Base-by-base conservation (phyloP, 768 basidiomycete species). In the Gloeostereum incarnatum region DNA sequence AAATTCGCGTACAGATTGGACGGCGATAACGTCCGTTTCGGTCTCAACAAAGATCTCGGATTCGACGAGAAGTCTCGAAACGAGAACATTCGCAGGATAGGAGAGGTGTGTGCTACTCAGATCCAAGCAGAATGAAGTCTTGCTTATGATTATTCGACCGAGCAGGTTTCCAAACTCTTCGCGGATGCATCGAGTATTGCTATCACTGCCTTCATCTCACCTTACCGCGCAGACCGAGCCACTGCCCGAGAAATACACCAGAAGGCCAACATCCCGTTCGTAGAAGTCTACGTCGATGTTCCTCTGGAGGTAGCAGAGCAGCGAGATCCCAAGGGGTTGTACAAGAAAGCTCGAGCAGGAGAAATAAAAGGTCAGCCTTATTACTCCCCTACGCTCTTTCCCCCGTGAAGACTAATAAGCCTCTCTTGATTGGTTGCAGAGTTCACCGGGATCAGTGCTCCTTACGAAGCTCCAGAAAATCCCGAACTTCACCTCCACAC, bases 151-250 rank as follows among this genome's bases (percentile, higher is more conserved):
- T 5, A n/a, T n/a, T n/a, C n/a, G n/a, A n/a, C n/a, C n/a, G n/a
- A 35, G n/a, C 51, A 94, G 91, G 93, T 99, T 35, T 81, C 96
- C 32, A 92, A 90, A 57, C 69, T 98, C 29, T 96, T 99, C 59
- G 78, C 92, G 14, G 87, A 93, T 51, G 75, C 92, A 3, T 81
- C 76, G 22, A 86, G 83, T 49, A 71, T 96, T 47, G 70, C 86
- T 13, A 69, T 97, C 55, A 94, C 96, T 13, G 93, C 96, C 9
- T 99, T 99, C 65, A 99, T 99, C 60, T 98, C 96, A 1, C 96
- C 96, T n/a, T 97, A 98, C 62, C 70, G 75, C 35, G 73, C 78
- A 10, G 94, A 99, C 66, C 79, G 96, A 23, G 69, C 74, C 9
- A 56, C 81, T 33, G 96, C 88, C 16, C 78, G 96, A 31, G 66